Percentiles rank a stretch among this genome's conserved stretches.
Evolutionary conservation across 2,329 filamentous ascomycete genomes (phyloP).

Genomic region (Penicillium sp.): DNA sequence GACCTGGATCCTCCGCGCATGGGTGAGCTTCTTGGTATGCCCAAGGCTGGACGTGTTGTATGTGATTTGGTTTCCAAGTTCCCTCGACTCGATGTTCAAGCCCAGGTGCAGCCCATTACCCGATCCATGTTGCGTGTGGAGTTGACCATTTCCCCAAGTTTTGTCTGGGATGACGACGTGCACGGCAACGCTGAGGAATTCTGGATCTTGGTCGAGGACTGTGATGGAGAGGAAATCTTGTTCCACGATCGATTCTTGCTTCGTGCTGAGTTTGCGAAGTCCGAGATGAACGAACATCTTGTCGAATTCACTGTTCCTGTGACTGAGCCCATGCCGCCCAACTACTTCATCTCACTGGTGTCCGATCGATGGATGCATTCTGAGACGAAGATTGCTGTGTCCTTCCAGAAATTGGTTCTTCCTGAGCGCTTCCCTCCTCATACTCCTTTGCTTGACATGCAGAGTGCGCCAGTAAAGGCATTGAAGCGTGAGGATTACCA

Average conservation of each 20-base stretch:
- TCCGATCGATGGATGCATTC: slow-evolving; percentile 99
- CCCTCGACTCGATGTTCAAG: slow-evolving; percentile 85
- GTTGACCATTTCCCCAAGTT: slow-evolving; percentile 86
- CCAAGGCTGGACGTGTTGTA: slow-evolving; percentile 79
- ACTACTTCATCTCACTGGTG: slow-evolving; percentile 94
- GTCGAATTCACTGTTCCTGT: slow-evolving; percentile 97
- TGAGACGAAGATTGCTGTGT: slow-evolving; percentile 86
- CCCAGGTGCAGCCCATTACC: slow-evolving; percentile 91
- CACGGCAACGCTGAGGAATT: slow-evolving; percentile 89
- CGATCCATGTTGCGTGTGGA: slow-evolving; percentile 88
- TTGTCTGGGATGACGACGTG: slow-evolving; percentile 87
- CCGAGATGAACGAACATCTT: slow-evolving; percentile 86
- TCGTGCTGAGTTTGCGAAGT: slow-evolving; percentile 78
- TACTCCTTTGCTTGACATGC: slow-evolving; percentile 85
- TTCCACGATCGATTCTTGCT: slow-evolving; percentile 93
- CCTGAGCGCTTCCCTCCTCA: slow-evolving; percentile 95
- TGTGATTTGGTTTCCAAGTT: slow-evolving; percentile 88
- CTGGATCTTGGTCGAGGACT: slow-evolving; percentile 97
- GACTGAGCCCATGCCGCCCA: slow-evolving; percentile 94
- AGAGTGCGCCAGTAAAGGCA: slow-evolving; percentile 82
- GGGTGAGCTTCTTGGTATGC: slow-evolving; percentile 88
- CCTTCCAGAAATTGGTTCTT: slow-evolving; percentile 90
- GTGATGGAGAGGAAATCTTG: slow-evolving; percentile 91
- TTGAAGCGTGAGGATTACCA: slow-evolving; percentile 82
- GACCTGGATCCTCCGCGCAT: slow-evolving; percentile 94